Conservation (phyloP, 352 stramenopile species). For the Pythium volutum region DNA sequence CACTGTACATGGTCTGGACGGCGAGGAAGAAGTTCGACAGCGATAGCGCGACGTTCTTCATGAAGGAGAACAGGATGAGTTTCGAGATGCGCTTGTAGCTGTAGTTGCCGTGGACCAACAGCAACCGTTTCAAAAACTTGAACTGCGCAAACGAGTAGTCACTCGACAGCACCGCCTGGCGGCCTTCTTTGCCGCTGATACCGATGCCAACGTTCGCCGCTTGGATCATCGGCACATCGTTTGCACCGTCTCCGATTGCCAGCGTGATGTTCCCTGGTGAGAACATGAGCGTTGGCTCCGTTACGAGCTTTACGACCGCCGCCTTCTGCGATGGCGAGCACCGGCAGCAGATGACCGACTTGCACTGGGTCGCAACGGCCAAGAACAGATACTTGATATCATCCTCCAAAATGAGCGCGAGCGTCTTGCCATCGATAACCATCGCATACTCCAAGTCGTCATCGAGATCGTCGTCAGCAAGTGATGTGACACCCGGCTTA, state of each 20-base stretch:
- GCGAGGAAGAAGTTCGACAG: constrained; percentile 86
- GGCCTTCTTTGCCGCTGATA: constrained; percentile 85
- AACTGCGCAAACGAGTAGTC: constrained; percentile 87
- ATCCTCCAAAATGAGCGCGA: constrained; percentile 79
- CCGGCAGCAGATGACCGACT: constrained; percentile 87
- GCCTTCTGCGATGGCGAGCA: constrained; percentile 86
- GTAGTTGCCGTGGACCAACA: constrained; percentile 88
- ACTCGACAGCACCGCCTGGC: constrained; percentile 80
- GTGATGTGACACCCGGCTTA: constrained; percentile 30
- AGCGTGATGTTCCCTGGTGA: constrained; percentile 86
- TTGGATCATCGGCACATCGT: constrained; percentile 89
- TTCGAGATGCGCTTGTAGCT: constrained; percentile 91
- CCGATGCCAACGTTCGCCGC: constrained; percentile 82
- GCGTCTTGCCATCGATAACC: constrained; percentile 88
- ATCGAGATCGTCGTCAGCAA: constrained; percentile 50
- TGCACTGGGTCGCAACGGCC: constrained; percentile 84
- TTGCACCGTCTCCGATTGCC: constrained; percentile 82
- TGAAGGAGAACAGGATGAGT: constrained; percentile 87
- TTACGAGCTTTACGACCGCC: constrained; percentile 83
- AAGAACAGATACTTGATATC: constrained; percentile 90
- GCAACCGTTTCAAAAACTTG: constrained; percentile 72
- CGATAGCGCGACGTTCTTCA: constrained; percentile 87
- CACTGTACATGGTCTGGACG: constrained; percentile 84
- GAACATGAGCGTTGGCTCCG: constrained; percentile 85
- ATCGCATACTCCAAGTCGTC: constrained; percentile 87